Base-by-base conservation (phyloP, 768 basidiomycete species). In the Termitomyces sp. region DNA sequence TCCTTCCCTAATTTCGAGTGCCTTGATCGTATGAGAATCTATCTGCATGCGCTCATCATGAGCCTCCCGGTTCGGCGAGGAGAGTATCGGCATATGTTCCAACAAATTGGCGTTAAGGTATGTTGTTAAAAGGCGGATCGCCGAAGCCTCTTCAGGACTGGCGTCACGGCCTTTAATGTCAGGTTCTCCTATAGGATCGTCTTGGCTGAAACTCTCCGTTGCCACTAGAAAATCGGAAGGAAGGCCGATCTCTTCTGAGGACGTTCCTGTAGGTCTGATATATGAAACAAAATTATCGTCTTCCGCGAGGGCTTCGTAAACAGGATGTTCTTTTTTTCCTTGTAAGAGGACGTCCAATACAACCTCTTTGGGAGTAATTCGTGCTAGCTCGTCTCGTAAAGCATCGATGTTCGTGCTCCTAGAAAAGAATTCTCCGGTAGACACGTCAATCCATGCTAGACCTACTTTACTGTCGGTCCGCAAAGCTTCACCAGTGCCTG, bases 381-480 rank as follows among this genome's bases (percentile, higher is more conserved):
- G 84, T 8, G 85, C 85, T 27, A 98, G 75, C 61, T 96, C 90
- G 66, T 97, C 93, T 55, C 84, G 83, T 33, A 98, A 72, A 42
- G 69, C 75, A 24, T 83, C 82, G 16, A 78, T 50, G 2, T 76
- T 71, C 12, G 83, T 78, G 6, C 72, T 69, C 63, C 91, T 91
- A 12, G 90, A 87, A 70, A 90, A 94, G 70, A 96, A 93, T 67
- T 96, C 95, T 60, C 93, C 93, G 0, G 95, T 97, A 15, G 95
- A 95, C 18, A 97, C 84, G 68, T 98, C 95, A 27, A 92, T 93
- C 88, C 95, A 98, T 6, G 95, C 94, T 42, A 98, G 75, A 2
- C 92, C 93, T n/a, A 85, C 59, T 8, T 69, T 54, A 30, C 56
- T 61, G 30, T 58, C 42, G 41, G 13, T 54, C 7, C 58, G 51